A percentile compares a stretch with the other conserved stretches of the same genome.
phyloP scores from a whole-genome alignment of 2,329 filamentous ascomycete species.

The Colletotrichum salicis region DNA sequence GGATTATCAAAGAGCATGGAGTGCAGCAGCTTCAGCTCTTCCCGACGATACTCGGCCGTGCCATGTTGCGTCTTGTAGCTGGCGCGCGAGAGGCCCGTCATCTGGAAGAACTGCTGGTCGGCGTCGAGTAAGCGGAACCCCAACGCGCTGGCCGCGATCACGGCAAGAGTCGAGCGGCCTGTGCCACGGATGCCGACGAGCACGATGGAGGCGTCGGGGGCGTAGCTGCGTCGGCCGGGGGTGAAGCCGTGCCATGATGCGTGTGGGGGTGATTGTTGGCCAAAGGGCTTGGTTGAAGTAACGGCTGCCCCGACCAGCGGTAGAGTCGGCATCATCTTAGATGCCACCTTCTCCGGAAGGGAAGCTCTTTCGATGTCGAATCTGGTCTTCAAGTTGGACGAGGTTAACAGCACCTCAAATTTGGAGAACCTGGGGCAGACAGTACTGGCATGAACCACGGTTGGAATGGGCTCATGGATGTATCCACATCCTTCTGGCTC shows the following conservation, averaged over 20 bases:
- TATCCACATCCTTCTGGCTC: neutral
- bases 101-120: constrained; percentile 73
- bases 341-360: neutral
- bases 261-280: neutral
- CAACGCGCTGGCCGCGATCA: constrained; percentile 78
- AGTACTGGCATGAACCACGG: neutral
- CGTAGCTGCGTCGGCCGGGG: neutral
- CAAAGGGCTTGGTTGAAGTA: neutral
- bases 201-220: constrained; percentile 72
- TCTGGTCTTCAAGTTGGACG: neutral
- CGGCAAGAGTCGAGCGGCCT: constrained; percentile 79
- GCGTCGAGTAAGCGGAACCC: constrained; percentile 75
- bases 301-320: neutral
- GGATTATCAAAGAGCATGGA: constrained; percentile 68
- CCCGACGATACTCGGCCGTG: constrained; percentile 68
- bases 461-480: neutral
- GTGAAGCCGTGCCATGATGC: neutral
- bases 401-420: neutral
- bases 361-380: neutral
- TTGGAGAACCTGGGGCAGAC: neutral
- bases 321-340: neutral
- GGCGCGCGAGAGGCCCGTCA: constrained; percentile 69
- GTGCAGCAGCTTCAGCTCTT: constrained; percentile 71
- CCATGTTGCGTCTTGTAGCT: constrained; percentile 73
- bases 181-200: constrained; percentile 78